Conservation (phyloP, 2,329 filamentous ascomycete genomes). For the Fusarium foetens region DNA sequence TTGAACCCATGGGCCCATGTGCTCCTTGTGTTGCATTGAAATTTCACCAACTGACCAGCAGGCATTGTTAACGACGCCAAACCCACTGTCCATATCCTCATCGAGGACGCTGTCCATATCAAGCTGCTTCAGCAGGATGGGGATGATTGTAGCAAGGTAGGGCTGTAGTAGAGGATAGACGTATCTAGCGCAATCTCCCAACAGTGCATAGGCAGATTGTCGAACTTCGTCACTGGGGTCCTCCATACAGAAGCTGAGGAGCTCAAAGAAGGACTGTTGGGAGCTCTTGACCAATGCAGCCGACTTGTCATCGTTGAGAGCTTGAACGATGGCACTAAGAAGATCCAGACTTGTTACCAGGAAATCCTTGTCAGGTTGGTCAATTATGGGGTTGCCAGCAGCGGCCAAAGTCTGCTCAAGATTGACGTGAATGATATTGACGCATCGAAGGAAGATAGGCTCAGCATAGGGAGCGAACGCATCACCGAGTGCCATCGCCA, state of each 20-base stretch:
- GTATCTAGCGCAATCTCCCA: slow-evolving; percentile 94
- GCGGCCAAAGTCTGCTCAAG: slow-evolving; percentile 82
- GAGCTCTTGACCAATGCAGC: slow-evolving; percentile 79
- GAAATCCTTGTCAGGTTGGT: slow-evolving; percentile 95
- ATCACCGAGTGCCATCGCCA: slow-evolving; percentile 85
- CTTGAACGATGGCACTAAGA: slow-evolving; percentile 91
- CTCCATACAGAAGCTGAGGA: slow-evolving; percentile 91
- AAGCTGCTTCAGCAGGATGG: slow-evolving; percentile 86
- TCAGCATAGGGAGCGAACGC: slow-evolving; percentile 86
- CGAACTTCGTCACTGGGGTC: slow-evolving; percentile 91
- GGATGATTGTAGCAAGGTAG: slow-evolving; percentile 77
- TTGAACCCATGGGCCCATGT: slow-evolving; percentile 80
- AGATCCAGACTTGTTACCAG: slow-evolving; percentile 94
- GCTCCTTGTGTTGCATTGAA: slow-evolving; percentile 78
- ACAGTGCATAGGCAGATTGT: slow-evolving; percentile 93
- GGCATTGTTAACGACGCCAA: slow-evolving; percentile 96
- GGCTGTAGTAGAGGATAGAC: slow-evolving; percentile 84
- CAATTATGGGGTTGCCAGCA: slow-evolving; percentile 72
- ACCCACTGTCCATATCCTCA: slow-evolving; percentile 84
- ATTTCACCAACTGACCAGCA: slow-evolving; percentile 98
- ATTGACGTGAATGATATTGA: slow-evolving; percentile 91
- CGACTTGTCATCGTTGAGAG: slow-evolving; percentile 78
- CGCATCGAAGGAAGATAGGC: slow-evolving; percentile 87
- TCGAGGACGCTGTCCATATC: slow-evolving; percentile 81
- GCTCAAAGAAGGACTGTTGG: slow-evolving; percentile 87